Conservation (phyloP, 2,329 filamentous ascomycete species). For the Setomelanomma holmii region DNA sequence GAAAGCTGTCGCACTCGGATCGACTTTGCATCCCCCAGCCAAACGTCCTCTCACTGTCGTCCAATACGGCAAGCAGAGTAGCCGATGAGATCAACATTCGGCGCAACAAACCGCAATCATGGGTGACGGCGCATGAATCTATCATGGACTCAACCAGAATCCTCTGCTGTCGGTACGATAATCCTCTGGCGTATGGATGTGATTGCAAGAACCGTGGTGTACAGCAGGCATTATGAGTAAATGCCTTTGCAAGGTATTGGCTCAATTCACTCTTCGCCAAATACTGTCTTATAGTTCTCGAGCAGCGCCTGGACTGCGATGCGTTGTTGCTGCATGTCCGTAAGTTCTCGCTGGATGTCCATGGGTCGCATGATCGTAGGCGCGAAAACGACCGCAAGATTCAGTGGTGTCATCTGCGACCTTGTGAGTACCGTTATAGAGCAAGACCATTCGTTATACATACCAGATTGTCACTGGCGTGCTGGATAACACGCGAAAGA, state of each 20-base stretch:
- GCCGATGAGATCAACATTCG: too few species aligned
- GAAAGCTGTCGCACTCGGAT: background rate
- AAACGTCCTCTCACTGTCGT: too few species aligned
- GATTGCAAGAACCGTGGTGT: too few species aligned
- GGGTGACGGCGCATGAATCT: too few species aligned
- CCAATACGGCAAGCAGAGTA: too few species aligned
- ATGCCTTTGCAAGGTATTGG: background rate
- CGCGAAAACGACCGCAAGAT: slow-evolving; percentile 95
- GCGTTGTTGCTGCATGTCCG: slow-evolving; percentile 93
- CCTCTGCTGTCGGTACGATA: too few species aligned
- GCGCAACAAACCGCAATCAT: too few species aligned
- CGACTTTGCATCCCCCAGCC: too few species aligned
- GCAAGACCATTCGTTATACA: slow-evolving; percentile 39
- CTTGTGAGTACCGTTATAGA: slow-evolving; percentile 17
- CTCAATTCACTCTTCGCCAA: slow-evolving; percentile 54
- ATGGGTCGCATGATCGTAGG: slow-evolving; percentile 95
- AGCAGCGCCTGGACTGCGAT: slow-evolving; percentile 90
- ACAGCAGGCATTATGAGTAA: background rate
- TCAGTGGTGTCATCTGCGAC: slow-evolving; percentile 87
- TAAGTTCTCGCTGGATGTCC: slow-evolving; percentile 92
- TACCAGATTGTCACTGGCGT: slow-evolving; percentile 84
- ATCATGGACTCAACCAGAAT: too few species aligned
- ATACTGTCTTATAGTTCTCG: slow-evolving; percentile 85
- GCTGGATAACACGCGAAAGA: slow-evolving; percentile 81
- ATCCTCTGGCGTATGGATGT: background rate